Evolutionary conservation across 2,329 filamentous ascomycete genomes (phyloP).

Genomic region (Fusarium proliferatum): DNA sequence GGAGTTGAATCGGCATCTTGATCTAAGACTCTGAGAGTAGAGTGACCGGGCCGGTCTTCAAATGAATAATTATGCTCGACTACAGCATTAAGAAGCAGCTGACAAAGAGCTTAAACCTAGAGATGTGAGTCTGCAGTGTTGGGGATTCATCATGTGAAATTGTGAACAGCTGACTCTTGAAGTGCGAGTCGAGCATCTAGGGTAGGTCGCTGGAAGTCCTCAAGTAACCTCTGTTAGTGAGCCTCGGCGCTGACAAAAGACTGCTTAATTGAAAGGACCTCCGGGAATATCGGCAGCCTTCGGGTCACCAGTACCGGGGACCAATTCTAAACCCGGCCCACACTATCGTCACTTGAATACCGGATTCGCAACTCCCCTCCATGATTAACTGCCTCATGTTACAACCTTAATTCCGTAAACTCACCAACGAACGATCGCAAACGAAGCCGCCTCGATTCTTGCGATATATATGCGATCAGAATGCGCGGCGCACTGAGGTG

Average conservation of each 20-base stretch:
- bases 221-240: conserved; percentile 32
- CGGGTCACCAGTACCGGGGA: conserved; percentile 35
- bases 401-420: conserved; percentile 8
- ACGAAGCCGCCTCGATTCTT: background rate
- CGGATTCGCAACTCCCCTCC: conserved; percentile 42
- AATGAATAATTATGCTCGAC: background rate
- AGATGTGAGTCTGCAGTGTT: background rate
- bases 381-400: conserved; percentile 21
- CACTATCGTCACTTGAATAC: conserved; percentile 41
- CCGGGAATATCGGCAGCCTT: conserved; percentile 34
- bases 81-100: too few relatives aligned
- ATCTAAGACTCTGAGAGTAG: background rate
- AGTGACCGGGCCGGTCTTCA: background rate
- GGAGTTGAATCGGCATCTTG: conserved; percentile 6
- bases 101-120: background rate
- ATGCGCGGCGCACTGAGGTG: conserved; percentile 39
- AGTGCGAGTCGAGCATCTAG: conserved; percentile 19
- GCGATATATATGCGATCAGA: conserved; percentile 15
- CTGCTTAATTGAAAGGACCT: conserved; percentile 40
- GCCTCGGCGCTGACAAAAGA: conserved; percentile 1
- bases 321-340: conserved; percentile 45
- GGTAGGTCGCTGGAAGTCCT: conserved; percentile 21
- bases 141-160: background rate
- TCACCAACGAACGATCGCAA: conserved; percentile 12
- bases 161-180: background rate